phyloP scores from a whole-genome alignment of 2,329 filamentous ascomycete species.

The Epicoccum nigrum region DNA sequence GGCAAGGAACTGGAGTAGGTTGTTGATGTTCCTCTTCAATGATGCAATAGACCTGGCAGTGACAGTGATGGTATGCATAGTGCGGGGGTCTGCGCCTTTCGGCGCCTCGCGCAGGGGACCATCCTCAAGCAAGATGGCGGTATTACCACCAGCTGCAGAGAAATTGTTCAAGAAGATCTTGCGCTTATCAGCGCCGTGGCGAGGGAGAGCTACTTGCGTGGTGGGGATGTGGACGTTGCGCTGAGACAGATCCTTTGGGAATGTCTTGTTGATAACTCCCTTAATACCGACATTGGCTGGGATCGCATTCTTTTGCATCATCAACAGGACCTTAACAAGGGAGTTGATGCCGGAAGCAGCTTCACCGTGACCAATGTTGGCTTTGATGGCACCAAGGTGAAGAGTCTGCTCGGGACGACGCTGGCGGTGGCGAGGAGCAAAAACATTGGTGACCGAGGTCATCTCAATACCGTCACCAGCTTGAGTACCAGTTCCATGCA shows the following conservation, averaged over 20 bases:
- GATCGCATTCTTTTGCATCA: constrained; percentile 61
- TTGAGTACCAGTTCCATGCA: constrained; percentile 89
- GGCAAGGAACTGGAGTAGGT: constrained; percentile 55
- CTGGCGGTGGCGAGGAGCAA: constrained; percentile 61
- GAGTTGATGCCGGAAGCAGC: constrained; percentile 62
- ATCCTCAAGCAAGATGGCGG: constrained; percentile 59
- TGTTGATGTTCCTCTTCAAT: constrained; percentile 58
- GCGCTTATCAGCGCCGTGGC: constrained; percentile 56
- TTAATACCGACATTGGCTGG: constrained; percentile 63
- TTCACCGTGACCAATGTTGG: constrained; percentile 62
- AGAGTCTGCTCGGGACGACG: constrained; percentile 57
- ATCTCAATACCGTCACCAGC: constrained; percentile 85
- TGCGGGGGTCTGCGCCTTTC: constrained; percentile 52
- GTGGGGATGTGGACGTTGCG: constrained; percentile 61
- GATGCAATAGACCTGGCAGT: constrained; percentile 59
- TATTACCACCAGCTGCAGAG: constrained; percentile 61
- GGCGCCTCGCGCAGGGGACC: constrained; percentile 53
- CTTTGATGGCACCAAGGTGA: constrained; percentile 61
- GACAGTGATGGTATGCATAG: constrained; percentile 56
- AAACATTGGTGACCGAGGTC: constrained; percentile 72
- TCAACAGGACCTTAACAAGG: constrained; percentile 59
- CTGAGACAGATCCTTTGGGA: constrained; percentile 59
- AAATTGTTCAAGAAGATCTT: constrained; percentile 61
- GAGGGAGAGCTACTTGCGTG: constrained; percentile 53
- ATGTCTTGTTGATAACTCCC: constrained; percentile 61